Conservation (phyloP, 2,329 filamentous ascomycete species). For the Fusarium cyanostomum region DNA sequence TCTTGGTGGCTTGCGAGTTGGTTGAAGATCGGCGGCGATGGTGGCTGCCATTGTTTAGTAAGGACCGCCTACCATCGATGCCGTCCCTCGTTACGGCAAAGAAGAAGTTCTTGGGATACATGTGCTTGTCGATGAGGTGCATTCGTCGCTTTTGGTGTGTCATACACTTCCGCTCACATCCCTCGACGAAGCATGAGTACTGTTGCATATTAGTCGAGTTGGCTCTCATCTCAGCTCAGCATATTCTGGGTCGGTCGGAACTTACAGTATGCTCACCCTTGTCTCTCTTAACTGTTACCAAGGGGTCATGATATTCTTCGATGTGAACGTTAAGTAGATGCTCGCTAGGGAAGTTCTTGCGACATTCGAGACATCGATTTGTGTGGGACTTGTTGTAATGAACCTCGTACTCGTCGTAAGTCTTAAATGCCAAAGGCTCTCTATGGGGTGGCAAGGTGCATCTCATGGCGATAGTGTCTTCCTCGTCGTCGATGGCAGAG, state of each 20-base stretch:
- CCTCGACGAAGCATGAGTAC: slow-evolving; percentile 91
- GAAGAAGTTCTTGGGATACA: slow-evolving; percentile 89
- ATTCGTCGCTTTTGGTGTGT: slow-evolving; percentile 84
- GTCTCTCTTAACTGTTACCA: slow-evolving; percentile 76
- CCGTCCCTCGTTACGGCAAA: slow-evolving; percentile 88
- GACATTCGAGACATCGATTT: slow-evolving; percentile 86
- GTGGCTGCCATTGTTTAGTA: slow-evolving; percentile 71
- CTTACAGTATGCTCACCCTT: slow-evolving; percentile 86
- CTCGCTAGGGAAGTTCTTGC: slow-evolving; percentile 86
- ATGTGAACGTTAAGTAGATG: slow-evolving; percentile 86
- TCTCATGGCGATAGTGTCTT: slow-evolving; percentile 66
- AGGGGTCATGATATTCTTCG: slow-evolving; percentile 88
- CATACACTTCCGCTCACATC: slow-evolving; percentile 84
- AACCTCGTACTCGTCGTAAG: slow-evolving; percentile 83
- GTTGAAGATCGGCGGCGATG: slow-evolving; percentile 60
- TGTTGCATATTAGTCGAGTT: slow-evolving; percentile 48
- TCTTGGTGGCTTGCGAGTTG: slow-evolving; percentile 48
- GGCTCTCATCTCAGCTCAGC: background rate
- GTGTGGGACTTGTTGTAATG: slow-evolving; percentile 85
- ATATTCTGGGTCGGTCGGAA: slow-evolving; percentile 27
- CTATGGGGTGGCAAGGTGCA: slow-evolving; percentile 85
- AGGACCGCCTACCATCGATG: slow-evolving; percentile 84
- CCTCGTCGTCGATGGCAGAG: slow-evolving; percentile 47
- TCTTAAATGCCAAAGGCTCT: slow-evolving; percentile 73
- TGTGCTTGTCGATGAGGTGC: slow-evolving; percentile 94